These are phyloP conservation scores for Lactarius pseudohatsudake DNA, from an alignment of 768 basidiomycete species.

Conservation along the genomic window DNA sequence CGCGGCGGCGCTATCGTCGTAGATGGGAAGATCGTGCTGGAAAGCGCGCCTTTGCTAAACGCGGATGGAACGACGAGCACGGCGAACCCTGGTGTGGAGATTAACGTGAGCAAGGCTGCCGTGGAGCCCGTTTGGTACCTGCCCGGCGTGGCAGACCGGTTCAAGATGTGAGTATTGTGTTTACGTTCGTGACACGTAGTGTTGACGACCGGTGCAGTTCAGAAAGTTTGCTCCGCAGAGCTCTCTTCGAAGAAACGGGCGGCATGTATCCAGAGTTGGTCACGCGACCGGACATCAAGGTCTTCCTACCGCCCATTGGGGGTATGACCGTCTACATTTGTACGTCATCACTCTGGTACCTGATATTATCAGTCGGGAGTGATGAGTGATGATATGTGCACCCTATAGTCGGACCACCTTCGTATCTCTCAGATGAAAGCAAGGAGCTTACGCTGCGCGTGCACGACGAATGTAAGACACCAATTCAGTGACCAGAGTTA, in stretches of 20 bases:
- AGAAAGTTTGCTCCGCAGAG: slow-evolving; percentile 81
- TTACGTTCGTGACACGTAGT: not conserved
- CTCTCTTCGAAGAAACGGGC: slow-evolving; percentile 93
- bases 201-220: slow-evolving; percentile 46
- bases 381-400: not conserved
- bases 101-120: slow-evolving; percentile 87
- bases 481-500: not conserved
- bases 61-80: slow-evolving; percentile 59
- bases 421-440: slow-evolving; percentile 67
- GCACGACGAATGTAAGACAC: slow-evolving; percentile 82
- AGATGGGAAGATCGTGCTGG: slow-evolving; percentile 82
- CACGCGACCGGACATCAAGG: slow-evolving; percentile 92
- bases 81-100: slow-evolving; percentile 78
- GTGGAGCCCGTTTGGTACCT: slow-evolving; percentile 97
- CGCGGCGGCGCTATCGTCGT: slow-evolving; percentile 67
- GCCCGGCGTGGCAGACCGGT: slow-evolving; percentile 91
- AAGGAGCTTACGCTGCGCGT: slow-evolving; percentile 86
- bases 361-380: slow-evolving; percentile 12
- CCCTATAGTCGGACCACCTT: slow-evolving; percentile 73
- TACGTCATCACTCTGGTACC: slow-evolving; percentile 35
- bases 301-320: slow-evolving; percentile 95
- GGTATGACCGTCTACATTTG: slow-evolving; percentile 91
- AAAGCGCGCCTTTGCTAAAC: slow-evolving; percentile 61
- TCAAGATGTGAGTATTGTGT: slow-evolving; percentile 69
- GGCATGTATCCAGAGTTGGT: slow-evolving; percentile 96